Evolutionary conservation across 1,139 yeast species (phyloP), one percentile per base, ranked within the genome.

Genomic region (Suhomyces bribrorum): DNA sequence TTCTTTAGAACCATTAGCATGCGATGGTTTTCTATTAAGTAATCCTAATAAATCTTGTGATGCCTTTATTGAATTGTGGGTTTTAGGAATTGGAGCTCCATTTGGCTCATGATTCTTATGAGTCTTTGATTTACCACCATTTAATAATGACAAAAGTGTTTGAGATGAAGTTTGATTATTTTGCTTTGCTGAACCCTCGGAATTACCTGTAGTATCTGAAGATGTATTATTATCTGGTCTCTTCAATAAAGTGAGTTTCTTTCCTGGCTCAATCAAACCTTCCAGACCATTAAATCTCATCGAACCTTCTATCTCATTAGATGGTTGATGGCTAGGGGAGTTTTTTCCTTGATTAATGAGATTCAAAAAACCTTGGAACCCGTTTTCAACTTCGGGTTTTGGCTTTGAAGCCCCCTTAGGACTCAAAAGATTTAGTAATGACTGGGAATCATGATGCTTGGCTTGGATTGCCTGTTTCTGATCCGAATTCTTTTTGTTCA

Each of bases 241-340:
- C 40, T 61, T 66, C 45, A 68, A 57, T 20, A 68, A 50, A 14
- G 63, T 65, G 23, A 64, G 45, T 41, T 64, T 65, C 45, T 61
- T 61, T 1, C 62, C 60, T 5, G 57, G 49, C 5, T 48, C 52
- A 20, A 41, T 5, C 12, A n/a, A 23, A 30, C 29, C 29, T n/a
- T 41, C 37, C 22, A 34, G 37, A 14, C 43, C 52, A 14, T 41
- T 39, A n/a, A 29, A 38, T 20, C 48, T 50, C 32, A 55, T 43
- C 9, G 62, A 54, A 29, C 52, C 59, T 43, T 62, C 68, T 16
- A 63, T 45, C 33, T 59, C 67, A 31, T 62, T 64, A 1, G 63
- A 58, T 3, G 66, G 59, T 35, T 49, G 51, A 25, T 47, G 42
- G 2, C 12, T 9, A 20, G 32, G 29, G 6, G 39, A 14, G 12